These are phyloP conservation scores for Umbelopsis ramanniana DNA, from an alignment of 192 early-diverging fungal species.

Conservation along the genomic window DNA sequence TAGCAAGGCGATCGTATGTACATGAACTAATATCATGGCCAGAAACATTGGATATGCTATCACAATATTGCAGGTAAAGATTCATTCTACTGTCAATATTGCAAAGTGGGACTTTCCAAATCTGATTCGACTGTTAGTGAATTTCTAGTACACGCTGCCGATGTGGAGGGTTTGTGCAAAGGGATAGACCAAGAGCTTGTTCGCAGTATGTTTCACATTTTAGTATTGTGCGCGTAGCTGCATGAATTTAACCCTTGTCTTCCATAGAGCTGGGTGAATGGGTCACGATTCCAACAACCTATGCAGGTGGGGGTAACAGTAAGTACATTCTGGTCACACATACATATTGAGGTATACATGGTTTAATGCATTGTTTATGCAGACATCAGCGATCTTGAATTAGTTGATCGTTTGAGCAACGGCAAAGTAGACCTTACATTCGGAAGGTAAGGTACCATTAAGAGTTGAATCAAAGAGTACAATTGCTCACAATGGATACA, in stretches of 20 bases:
- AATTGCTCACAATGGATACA: conserved; percentile 26
- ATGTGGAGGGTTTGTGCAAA: conserved; percentile 95
- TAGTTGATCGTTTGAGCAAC: conserved; percentile 78
- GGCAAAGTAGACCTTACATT: conserved; percentile 93
- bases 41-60: conserved; percentile 60
- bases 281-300: conserved; percentile 88
- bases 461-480: too few species aligned
- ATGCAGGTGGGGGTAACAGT: conserved; percentile 90
- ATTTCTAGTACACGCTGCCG: conserved; percentile 97
- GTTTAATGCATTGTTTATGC: not conserved
- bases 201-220: conserved; percentile 42
- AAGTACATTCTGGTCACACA: conserved; percentile 27
- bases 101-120: not conserved
- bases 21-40: not conserved
- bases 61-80: conserved; percentile 63
- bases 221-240: not conserved
- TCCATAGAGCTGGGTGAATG: conserved; percentile 75
- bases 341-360: not conserved
- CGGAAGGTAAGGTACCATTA: conserved; percentile 65
- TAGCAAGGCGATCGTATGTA: not conserved
- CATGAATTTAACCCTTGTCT: not conserved
- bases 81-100: not conserved
- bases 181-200: conserved; percentile 94
- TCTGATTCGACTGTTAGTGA: conserved; percentile 54
- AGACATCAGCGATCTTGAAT: conserved; percentile 70